Evolutionary conservation across 495 filamentous ascomycete species (phyloP).

Genomic region (Xeromyces bisporus): DNA sequence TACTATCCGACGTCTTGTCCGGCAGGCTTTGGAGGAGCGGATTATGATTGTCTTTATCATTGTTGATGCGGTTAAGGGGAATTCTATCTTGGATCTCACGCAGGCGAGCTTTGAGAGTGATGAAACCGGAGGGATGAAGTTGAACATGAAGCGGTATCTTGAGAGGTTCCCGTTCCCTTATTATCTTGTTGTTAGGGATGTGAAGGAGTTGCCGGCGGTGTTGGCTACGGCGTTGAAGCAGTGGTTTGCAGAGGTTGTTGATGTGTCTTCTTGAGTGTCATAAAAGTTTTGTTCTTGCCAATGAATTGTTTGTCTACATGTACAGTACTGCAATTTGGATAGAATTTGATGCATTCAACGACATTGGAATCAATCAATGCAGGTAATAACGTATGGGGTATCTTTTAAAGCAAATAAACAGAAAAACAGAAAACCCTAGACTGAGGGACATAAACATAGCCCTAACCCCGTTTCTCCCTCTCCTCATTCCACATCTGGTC

Average conservation of each 20-base stretch:
- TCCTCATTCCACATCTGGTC: conserved; percentile 62
- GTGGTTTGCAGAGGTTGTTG: conserved; percentile 90
- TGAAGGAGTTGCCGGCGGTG: conserved; percentile 76
- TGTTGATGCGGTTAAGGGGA: conserved; percentile 58
- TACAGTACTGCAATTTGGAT: too few relatives aligned
- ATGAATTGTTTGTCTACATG: too few relatives aligned
- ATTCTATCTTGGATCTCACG: conserved; percentile 64
- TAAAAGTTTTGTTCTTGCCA: too few relatives aligned
- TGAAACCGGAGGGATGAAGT: conserved; percentile 39
- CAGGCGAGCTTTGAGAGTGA: conserved; percentile 61
- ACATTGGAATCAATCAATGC: too few relatives aligned
- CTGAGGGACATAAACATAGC: too few relatives aligned
- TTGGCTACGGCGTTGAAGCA: conserved; percentile 77
- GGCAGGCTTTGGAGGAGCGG: conserved; percentile 75
- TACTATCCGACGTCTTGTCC: conserved; percentile 58
- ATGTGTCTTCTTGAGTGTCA: conserved; percentile 34
- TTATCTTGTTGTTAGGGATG: conserved; percentile 84
- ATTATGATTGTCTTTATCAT: conserved; percentile 98
- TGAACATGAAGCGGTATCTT: conserved; percentile 74
- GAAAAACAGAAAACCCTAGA: too few relatives aligned
- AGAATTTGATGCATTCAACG: too few relatives aligned
- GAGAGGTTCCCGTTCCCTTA: conserved; percentile 93
- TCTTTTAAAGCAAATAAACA: too few relatives aligned
- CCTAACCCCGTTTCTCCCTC: conserved; percentile 16
- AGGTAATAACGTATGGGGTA: too few relatives aligned